These are phyloP conservation scores for Chlorella sp. DNA, from an alignment of 139 green algal genomes.

Conservation along the genomic window DNA sequence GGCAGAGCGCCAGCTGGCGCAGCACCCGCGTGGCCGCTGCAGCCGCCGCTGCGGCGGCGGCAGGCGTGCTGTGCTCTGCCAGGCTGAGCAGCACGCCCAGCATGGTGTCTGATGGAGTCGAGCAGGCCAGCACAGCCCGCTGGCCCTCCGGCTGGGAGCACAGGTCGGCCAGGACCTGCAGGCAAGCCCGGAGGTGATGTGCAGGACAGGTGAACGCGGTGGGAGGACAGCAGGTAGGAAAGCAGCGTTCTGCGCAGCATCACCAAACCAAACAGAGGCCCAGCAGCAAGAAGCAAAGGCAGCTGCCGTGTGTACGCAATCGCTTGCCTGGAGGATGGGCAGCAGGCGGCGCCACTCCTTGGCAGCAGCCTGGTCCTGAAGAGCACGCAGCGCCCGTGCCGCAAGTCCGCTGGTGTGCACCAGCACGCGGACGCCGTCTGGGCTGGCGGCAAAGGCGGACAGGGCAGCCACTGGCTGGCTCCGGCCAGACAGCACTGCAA, in stretches of 20 bases:
- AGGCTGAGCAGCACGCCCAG: background rate
- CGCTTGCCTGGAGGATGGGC: background rate
- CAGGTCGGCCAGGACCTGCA: background rate
- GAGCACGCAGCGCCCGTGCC: background rate
- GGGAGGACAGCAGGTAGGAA: too few species aligned
- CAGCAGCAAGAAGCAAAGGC: too few species aligned
- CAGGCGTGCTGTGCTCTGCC: background rate
- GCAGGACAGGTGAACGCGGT: too few species aligned
- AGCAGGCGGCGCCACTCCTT: constrained; percentile 4
- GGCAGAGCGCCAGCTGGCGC: constrained; percentile 12
- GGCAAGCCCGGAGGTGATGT: background rate
- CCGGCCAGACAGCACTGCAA: background rate
- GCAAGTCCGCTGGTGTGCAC: background rate
- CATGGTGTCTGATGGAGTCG: background rate
- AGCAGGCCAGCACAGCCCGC: background rate
- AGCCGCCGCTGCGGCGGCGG: background rate
- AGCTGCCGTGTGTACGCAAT: background rate
- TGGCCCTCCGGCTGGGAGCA: constrained; percentile 8
- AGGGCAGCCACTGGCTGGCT: background rate
- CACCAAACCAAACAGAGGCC: too few species aligned
- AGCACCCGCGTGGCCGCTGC: constrained; percentile 3
- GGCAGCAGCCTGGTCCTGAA: background rate
- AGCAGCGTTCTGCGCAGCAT: too few species aligned
- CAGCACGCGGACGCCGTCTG: background rate
- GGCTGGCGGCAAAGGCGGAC: constrained; percentile 10